Base-by-base conservation (phyloP, 805 yeast genomes). In the Lipomyces kockii region DNA sequence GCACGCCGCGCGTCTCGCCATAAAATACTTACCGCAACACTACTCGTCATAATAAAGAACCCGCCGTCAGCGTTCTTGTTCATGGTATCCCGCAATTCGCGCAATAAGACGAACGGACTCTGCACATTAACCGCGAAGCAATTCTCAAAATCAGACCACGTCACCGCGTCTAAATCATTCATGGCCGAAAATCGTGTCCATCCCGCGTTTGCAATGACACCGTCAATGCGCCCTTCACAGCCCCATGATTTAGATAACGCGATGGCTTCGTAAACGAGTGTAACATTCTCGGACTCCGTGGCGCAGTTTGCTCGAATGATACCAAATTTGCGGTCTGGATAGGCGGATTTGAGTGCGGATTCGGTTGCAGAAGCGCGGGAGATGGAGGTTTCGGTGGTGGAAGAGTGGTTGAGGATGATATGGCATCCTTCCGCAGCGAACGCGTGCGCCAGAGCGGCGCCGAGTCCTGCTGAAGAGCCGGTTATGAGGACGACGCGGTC, bases 191-290 rank as follows among this genome's bases (percentile, higher is more conserved):
- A 70, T 61, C 78, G 74, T 12, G 82, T 79, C 80, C 80, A 79
- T 2, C 81, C 81, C 7, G 80, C 81, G 66, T 79, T 79, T 14
- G 81, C 78, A 14, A 79, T 72, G 27, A 79, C 80, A 35, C 82
- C 81, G 64, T 80, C 81, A 20, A 82, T 71, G 6, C 57, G 37
- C 17, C 74, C 65, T 9, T 78, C 78, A 34, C 78, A 73, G 25
- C 70, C 69, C 29, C 67, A 63, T n/a, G 37, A 25, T 34, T 27
- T 29, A 20, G 69, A 35, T 17, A 61, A 29, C 63, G 60, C 71
- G 12, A 73, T 73, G 3, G 79, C 75, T 17, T 72, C 74, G 1
- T 56, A 67, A 2, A 82, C 77, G 25, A 78, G 71, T 37, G 63
- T 60, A 25, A 73, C 75, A 14, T 72, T 64, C 3, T 70, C 74